Percentiles rank a stretch among this genome's conserved stretches.
These are phyloP conservation scores for Phytophthora crassamura DNA, from an alignment of 352 stramenopile species.

Conservation along the genomic window DNA sequence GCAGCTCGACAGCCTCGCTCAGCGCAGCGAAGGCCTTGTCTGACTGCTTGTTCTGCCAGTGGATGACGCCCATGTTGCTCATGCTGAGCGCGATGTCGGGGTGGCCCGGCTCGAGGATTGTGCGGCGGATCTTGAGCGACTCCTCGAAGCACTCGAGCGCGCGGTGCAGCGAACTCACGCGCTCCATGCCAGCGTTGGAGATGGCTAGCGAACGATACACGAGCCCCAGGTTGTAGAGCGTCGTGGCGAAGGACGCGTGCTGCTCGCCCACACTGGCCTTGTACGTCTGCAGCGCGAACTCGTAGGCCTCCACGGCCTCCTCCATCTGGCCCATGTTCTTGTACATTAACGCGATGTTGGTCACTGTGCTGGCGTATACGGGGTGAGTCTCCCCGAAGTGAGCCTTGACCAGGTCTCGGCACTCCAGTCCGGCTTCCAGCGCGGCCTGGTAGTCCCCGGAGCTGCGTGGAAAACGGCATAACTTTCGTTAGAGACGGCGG, in stretches of 20 bases:
- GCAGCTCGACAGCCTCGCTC: constrained; percentile 58
- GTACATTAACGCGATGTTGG: constrained; percentile 90
- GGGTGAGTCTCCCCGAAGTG: constrained; percentile 85
- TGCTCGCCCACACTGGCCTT: constrained; percentile 81
- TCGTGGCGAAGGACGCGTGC: constrained; percentile 86
- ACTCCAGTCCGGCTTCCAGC: constrained; percentile 70
- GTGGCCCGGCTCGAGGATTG: constrained; percentile 76
- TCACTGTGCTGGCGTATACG: constrained; percentile 86
- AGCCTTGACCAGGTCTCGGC: constrained; percentile 70
- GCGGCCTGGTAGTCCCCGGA: constrained; percentile 69
- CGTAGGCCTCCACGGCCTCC: constrained; percentile 82
- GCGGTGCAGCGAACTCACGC: constrained; percentile 65
- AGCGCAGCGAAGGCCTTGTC: constrained; percentile 72
- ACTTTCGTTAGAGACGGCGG: constrained; percentile 28
- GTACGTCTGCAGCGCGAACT: constrained; percentile 82
- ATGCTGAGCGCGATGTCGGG: constrained; percentile 82
- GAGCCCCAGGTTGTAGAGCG: constrained; percentile 82
- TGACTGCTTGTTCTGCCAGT: constrained; percentile 84
- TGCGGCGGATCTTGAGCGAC: constrained; percentile 73
- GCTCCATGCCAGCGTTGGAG: constrained; percentile 70
- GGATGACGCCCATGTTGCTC: constrained; percentile 84
- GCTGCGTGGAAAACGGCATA: constrained; percentile 41
- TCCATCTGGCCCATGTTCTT: constrained; percentile 84
- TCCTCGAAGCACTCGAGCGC: constrained; percentile 84
- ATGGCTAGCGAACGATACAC: constrained; percentile 75